Evolutionary conservation across 2,329 filamentous ascomycete species (phyloP).

Genomic region (Leptographium lundbergii): DNA sequence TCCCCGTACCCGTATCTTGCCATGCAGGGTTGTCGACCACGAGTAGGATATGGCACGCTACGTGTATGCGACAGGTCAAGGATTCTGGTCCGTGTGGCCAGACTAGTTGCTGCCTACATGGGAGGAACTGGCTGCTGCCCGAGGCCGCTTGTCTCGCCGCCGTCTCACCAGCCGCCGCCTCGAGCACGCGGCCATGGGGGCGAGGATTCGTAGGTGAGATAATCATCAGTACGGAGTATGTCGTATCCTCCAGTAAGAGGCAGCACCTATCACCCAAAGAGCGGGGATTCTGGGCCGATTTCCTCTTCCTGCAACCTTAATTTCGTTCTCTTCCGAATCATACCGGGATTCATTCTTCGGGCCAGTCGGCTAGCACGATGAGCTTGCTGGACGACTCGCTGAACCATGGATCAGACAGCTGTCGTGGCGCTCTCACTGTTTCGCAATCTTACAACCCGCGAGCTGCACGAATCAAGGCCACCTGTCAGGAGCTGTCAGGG

Average conservation of each 20-base stretch:
- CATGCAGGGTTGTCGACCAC: neutral
- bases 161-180: neutral
- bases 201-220: too few relatives aligned
- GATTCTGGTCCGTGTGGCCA: neutral
- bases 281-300: neutral
- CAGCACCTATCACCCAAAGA: too few relatives aligned
- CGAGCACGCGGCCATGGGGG: too few relatives aligned
- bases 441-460: too few relatives aligned
- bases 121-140: neutral
- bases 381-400: too few relatives aligned
- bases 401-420: neutral
- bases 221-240: too few relatives aligned
- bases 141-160: neutral
- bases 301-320: neutral
- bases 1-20: neutral
- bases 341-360: neutral
- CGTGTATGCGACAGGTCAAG: neutral
- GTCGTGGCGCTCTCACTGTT: neutral
- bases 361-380: neutral
- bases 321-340: neutral
- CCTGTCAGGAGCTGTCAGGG: too few relatives aligned
- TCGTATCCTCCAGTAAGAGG: too few relatives aligned
- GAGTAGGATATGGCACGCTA: conserved; percentile 2
- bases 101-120: neutral
- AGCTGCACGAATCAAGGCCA: too few relatives aligned